phyloP scores from a whole-genome alignment of 345 rosid genomes.

The Ceriops tagal region DNA sequence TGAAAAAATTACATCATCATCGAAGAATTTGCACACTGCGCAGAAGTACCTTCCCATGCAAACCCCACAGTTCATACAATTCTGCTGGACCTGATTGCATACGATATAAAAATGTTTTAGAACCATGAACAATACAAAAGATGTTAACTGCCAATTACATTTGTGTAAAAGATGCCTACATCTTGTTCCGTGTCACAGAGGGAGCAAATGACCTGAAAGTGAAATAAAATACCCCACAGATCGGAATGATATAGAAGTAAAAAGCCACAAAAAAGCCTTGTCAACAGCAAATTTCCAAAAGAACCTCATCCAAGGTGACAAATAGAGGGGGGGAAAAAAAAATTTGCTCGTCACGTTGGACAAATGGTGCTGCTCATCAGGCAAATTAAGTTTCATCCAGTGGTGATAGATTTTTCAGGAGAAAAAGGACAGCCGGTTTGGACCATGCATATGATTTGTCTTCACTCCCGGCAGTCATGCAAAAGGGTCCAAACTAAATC shows the following conservation, averaged over 20 bases:
- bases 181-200: conserved; percentile 70
- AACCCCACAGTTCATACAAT: conserved; percentile 61
- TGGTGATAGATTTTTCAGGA: background rate
- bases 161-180: conserved; percentile 34
- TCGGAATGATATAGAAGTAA: no score
- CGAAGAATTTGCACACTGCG: conserved; percentile 61
- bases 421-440: background rate
- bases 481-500: no score
- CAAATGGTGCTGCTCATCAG: background rate
- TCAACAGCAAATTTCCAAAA: background rate
- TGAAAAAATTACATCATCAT: conserved; percentile 57
- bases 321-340: background rate
- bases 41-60: conserved; percentile 82
- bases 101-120: background rate
- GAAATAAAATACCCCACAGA: no score
- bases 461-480: background rate
- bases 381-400: background rate
- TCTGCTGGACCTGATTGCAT: conserved; percentile 50
- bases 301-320: background rate
- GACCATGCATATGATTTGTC: background rate
- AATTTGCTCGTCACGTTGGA: background rate
- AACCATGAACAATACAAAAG: background rate
- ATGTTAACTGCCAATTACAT: background rate
- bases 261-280: background rate
- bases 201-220: conserved; percentile 61